These are phyloP conservation scores for Pseudogymnoascus sp. DNA, from an alignment of 2,329 filamentous ascomycete genomes.

Conservation along the genomic window DNA sequence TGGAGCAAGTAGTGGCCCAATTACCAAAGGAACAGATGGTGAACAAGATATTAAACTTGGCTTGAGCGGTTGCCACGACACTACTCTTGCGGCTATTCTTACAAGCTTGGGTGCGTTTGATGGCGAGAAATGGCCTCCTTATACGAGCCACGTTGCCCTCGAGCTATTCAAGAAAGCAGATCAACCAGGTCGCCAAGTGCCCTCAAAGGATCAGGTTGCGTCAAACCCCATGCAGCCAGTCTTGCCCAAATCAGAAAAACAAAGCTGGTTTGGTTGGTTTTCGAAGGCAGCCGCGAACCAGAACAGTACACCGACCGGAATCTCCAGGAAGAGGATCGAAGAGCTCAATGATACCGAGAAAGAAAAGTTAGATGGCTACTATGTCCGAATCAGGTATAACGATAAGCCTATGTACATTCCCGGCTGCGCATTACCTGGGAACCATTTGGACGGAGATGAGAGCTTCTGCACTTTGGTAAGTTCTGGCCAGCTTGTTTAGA, in stretches of 20 bases:
- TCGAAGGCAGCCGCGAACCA: conserved; percentile 15
- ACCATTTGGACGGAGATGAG: conserved; percentile 79
- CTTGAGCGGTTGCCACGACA: conserved; percentile 85
- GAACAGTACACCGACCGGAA: conserved; percentile 32
- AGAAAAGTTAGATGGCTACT: conserved; percentile 62
- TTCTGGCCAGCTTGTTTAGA: conserved; percentile 13
- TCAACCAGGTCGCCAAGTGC: conserved; percentile 21
- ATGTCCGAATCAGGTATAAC: conserved; percentile 86
- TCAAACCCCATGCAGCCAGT: conserved; percentile 3
- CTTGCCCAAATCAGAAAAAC: not conserved
- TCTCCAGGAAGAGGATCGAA: conserved; percentile 51
- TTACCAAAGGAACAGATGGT: conserved; percentile 36
- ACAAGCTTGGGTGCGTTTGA: conserved; percentile 73
- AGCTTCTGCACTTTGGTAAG: conserved; percentile 81
- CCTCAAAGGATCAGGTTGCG: conserved; percentile 17
- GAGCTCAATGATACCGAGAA: conserved; percentile 51
- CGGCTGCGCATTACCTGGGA: conserved; percentile 66
- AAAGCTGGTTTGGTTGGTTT: conserved; percentile 23
- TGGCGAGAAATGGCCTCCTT: conserved; percentile 74
- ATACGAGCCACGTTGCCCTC: conserved; percentile 83
- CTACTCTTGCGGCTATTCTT: conserved; percentile 75
- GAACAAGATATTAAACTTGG: conserved; percentile 59
- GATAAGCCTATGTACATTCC: conserved; percentile 75
- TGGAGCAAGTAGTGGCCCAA: conserved; percentile 30
- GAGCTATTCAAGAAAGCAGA: conserved; percentile 67